Base-by-base conservation (phyloP, 2,329 filamentous ascomycete genomes). In the Fusarium sp. region DNA sequence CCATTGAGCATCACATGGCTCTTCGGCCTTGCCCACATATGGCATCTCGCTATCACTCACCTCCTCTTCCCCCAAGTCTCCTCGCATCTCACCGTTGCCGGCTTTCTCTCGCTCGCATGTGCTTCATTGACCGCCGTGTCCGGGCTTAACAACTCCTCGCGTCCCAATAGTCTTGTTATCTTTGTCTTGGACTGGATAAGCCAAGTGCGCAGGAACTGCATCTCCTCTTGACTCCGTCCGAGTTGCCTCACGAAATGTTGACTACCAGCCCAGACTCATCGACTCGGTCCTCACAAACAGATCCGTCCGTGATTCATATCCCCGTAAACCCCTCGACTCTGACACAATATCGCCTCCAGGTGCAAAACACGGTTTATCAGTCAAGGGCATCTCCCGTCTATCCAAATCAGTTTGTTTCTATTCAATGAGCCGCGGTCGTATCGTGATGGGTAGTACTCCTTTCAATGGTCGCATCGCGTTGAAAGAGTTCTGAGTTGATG, bases 1-100 rank as follows among this genome's bases (percentile, higher is more conserved):
- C 23, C 5, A 25, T 25, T 5, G 23, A 25, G 15, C 21, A 33
- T 55, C 52, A 55, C 52, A 55, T 51, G 45, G n/a, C 25, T 25
- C 31, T 33, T 27, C 37, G 35, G 29, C 35, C 52, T 51, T 37
- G 29, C 25, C 35, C 45, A 20, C 37, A 33, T 27, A 33, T 52
- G 49, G 13, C 29, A 31, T 27, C 13, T 42, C 52, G 15, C n/a
- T 33, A 23, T 25, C 23, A 25, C 23, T n/a, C n/a, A n/a, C n/a
- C n/a, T n/a, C n/a, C n/a, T n/a, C n/a, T n/a, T n/a, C n/a, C n/a
- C n/a, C n/a, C n/a, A n/a, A n/a, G n/a, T n/a, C 23, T 25, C 23
- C 9, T 46, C 20, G 20, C 40, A 35, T 46, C 49, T 21, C 49
- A 8, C 8, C 18, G 14, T 43, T 29, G 23, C 48, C 48, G 18